These are phyloP conservation scores for Backusella luteola DNA, from an alignment of 192 early-diverging fungal genomes.

Conservation along the genomic window DNA sequence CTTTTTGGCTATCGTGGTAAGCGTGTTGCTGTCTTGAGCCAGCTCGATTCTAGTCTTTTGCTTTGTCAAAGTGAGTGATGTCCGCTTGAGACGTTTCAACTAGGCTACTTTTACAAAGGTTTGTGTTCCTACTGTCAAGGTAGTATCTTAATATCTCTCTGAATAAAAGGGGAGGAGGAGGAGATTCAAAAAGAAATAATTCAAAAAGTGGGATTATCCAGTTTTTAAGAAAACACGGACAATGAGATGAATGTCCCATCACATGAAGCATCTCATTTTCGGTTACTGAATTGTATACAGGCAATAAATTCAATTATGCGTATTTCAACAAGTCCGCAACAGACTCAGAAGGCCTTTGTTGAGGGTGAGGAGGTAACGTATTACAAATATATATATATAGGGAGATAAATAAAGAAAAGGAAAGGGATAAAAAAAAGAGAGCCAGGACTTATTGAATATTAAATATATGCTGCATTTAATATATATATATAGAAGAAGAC, in stretches of 20 bases:
- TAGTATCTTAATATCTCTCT: background rate
- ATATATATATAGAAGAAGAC: slow-evolving; percentile 59
- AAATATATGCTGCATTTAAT: background rate
- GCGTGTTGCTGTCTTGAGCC: slow-evolving; percentile 98
- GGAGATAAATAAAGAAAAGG: background rate
- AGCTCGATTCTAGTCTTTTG: slow-evolving; percentile 77
- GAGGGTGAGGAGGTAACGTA: slow-evolving; percentile 54
- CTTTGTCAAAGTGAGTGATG: slow-evolving; percentile 96
- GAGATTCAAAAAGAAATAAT: background rate
- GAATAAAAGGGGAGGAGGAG: background rate
- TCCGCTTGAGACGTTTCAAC: slow-evolving; percentile 94
- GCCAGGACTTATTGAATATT: background rate
- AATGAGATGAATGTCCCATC: background rate
- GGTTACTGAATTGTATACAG: slow-evolving; percentile 2
- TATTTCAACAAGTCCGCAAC: slow-evolving; percentile 76
- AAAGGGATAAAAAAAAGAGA: background rate
- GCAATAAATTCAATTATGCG: slow-evolving; percentile 82
- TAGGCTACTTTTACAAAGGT: slow-evolving; percentile 99
- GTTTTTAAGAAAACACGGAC: background rate
- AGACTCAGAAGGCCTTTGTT: slow-evolving; percentile 75
- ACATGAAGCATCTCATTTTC: background rate
- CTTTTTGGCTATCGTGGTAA: slow-evolving; percentile 93
- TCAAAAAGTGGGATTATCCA: background rate
- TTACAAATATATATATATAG: background rate
- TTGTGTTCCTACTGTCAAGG: slow-evolving; percentile 72